Base-by-base conservation (phyloP, 345 rosid species). In the Salix suchowensis region DNA sequence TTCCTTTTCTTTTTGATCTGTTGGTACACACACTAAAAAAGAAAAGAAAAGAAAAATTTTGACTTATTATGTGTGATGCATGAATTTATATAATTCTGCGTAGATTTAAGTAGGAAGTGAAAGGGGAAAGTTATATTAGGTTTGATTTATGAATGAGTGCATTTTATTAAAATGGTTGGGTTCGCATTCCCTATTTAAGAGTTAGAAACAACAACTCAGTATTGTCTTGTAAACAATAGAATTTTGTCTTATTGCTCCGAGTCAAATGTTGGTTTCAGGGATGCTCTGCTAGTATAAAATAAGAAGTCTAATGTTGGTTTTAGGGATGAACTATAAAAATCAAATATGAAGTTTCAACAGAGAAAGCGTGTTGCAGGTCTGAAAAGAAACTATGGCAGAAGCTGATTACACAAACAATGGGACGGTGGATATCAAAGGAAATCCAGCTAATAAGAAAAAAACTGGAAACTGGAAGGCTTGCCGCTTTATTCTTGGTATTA, bases 401-500 rank as follows among this genome's bases (percentile, higher is more conserved):
- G 92, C 91, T 70, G 4, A 61, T 18, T 87, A 88, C 61, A 90
- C 98, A 2, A 78, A 87, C 46, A 97, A 96, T 83, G 98, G 97
- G 58, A 93, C 98, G 0, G 72, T 92, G 81, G 86, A 90, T 82
- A 86, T 91, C 52, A 46, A 78, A 30, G 91, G 90, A 75, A 88
- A 91, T 19, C 96, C 97, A 39, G 99, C 98, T 7, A 79, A 86
- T 76, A 91, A 75, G 86, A 81, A 78, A 69, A 86, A 79, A 81
- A 96, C 97, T 4, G 99, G 99, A 75, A 88, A 82, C 61, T 96
- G 99, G 99, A 96, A 87, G 84, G 91, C 99, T 3, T 93, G 98
- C 87, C 87, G 88, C 50, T 96, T 84, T 79, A 94, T 94, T 77
- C 92, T 94, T n/a, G 94, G 97, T 92, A 86, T 67, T 64, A 15